Evolutionary conservation across 169 alveolate species (phyloP).

Genomic region (Cyclospora cayetanensis): DNA sequence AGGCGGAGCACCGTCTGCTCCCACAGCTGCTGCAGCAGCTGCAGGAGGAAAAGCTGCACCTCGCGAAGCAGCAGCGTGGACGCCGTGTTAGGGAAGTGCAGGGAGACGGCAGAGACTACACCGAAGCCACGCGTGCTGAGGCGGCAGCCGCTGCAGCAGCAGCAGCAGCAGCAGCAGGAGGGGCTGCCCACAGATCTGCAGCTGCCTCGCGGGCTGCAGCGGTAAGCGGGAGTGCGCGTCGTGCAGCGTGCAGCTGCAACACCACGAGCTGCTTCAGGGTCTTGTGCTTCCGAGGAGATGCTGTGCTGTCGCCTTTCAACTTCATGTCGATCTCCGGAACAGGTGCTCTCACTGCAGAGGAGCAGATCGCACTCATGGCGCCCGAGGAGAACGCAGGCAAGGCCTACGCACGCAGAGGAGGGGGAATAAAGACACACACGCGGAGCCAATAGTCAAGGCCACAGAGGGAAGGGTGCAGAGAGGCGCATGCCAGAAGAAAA

Average conservation of each 20-base stretch:
- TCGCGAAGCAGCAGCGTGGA: neutral
- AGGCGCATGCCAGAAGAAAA: neutral
- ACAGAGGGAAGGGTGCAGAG: neutral
- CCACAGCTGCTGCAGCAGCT: neutral
- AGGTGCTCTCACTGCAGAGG: neutral
- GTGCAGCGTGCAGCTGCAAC: neutral
- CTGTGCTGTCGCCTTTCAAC: conserved; percentile 62
- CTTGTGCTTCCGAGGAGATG: conserved; percentile 59
- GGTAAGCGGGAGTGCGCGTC: neutral
- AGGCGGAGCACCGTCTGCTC: neutral
- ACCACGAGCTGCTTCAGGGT: conserved; percentile 15
- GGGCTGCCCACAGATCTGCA: neutral
- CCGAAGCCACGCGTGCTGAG: neutral
- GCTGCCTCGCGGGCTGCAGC: neutral
- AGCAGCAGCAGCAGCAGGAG: neutral
- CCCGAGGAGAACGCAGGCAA: neutral
- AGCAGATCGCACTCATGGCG: neutral
- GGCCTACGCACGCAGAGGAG: no score
- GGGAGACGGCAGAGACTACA: neutral
- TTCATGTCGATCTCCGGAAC: neutral
- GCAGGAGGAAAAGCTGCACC: neutral
- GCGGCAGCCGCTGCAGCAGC: neutral
- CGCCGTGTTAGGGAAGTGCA: neutral
- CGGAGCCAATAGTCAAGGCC: neutral
- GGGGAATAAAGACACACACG: neutral